phyloP scores from a whole-genome alignment of 2,329 filamentous ascomycete genomes.

The Beauveria rudraprayagi region DNA sequence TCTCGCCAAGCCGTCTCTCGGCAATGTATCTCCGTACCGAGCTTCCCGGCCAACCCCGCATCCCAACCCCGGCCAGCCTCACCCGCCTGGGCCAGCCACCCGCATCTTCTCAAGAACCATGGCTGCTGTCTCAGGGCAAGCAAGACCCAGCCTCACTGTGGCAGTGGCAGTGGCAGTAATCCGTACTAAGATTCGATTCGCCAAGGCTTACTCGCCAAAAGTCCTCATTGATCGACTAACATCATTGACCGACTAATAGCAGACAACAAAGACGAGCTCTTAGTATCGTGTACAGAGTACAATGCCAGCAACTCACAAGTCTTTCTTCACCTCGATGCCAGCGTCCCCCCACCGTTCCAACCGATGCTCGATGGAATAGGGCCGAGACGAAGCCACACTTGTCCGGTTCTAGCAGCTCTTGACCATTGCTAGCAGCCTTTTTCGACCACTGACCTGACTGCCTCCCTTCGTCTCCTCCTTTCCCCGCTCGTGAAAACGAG shows the following conservation, averaged over 20 bases:
- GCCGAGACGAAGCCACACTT: conserved; percentile 7
- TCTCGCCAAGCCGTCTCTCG: not conserved
- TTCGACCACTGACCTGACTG: no score
- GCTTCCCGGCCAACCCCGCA: not conserved
- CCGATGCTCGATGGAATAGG: not conserved
- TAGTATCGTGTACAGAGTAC: no score
- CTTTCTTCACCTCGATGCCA: not conserved
- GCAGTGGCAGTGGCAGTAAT: not conserved
- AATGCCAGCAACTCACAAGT: not conserved
- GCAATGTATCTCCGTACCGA: not conserved
- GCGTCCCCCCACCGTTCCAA: not conserved
- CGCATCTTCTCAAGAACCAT: not conserved
- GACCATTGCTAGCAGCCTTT: not conserved
- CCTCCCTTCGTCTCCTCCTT: not conserved
- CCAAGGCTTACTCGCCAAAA: no score
- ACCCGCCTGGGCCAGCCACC: not conserved
- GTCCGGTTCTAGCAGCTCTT: not conserved
- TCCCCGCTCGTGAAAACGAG: not conserved
- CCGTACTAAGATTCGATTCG: no score
- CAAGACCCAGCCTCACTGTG: not conserved
- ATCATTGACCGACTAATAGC: not conserved
- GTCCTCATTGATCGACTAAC: no score
- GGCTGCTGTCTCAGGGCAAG: not conserved
- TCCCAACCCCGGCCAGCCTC: not conserved
- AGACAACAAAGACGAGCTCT: not conserved